phyloP scores from a whole-genome alignment of 208 protist species.

The Naegleria fowleri region DNA sequence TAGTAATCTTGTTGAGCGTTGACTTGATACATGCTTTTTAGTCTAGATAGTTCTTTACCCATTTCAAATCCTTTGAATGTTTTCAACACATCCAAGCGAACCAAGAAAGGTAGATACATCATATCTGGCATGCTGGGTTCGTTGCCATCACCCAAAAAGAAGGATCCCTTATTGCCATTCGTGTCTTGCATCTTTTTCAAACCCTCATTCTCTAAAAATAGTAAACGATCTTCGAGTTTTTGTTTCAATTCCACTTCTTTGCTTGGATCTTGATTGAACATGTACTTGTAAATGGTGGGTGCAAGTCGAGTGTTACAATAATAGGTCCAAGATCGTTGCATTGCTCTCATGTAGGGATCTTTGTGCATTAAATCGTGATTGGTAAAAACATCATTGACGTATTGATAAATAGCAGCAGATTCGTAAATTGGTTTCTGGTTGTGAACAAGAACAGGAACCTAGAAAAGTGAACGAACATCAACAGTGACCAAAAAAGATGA shows the following conservation, averaged over 20 bases:
- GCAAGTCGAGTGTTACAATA: not conserved
- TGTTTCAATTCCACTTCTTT: not conserved
- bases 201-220: not conserved
- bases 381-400: not conserved
- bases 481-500: too few relatives aligned
- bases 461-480: not conserved
- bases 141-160: not conserved
- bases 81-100: not conserved
- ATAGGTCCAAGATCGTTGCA: not conserved
- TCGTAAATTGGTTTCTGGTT: not conserved
- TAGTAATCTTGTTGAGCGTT: not conserved
- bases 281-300: not conserved
- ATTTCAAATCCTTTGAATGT: not conserved
- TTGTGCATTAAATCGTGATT: not conserved
- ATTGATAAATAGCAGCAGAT: not conserved
- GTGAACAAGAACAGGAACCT: not conserved
- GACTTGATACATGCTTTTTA: not conserved
- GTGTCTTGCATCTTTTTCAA: not conserved
- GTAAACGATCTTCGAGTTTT: not conserved
- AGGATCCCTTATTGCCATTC: not conserved
- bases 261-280: not conserved
- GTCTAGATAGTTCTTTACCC: not conserved
- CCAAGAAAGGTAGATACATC: not conserved
- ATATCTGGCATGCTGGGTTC: not conserved
- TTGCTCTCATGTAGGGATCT: not conserved